These are phyloP conservation scores for Avena atlantica DNA, from an alignment of 176 grass and related monocot species.

Conservation along the genomic window DNA sequence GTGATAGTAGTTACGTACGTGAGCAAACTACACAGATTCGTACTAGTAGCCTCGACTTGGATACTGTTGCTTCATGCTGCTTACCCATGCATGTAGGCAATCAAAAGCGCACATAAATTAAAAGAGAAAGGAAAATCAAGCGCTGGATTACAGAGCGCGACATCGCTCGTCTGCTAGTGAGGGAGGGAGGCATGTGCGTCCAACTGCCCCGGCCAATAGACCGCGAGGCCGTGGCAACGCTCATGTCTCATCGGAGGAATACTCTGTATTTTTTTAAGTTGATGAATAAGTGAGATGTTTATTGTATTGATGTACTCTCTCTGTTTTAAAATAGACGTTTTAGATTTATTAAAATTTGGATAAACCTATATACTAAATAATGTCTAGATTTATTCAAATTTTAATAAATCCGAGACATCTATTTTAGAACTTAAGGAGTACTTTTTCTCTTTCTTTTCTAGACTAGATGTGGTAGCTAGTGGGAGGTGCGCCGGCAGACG, in stretches of 20 bases:
- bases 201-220: constrained; percentile 11
- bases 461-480: too few species aligned
- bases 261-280: not conserved
- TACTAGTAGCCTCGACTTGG: too few species aligned
- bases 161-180: not conserved
- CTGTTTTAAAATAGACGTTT: too few species aligned
- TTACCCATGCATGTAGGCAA: not conserved
- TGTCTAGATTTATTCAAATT: too few species aligned
- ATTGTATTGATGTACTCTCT: not conserved
- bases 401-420: too few species aligned
- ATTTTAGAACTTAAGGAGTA: too few species aligned
- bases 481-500: too few species aligned
- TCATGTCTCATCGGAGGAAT: not conserved
- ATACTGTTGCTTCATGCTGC: not conserved
- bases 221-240: not conserved
- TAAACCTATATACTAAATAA: too few species aligned
- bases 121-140: not conserved
- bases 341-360: too few species aligned
- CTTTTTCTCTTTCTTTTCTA: too few species aligned
- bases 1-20: too few species aligned
- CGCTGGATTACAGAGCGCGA: not conserved
- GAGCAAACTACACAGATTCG: too few species aligned
- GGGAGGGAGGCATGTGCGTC: constrained; percentile 37
- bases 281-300: not conserved
- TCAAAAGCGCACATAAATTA: not conserved